Base-by-base conservation (phyloP, 441 rosid species). In the Jatropha multifida region DNA sequence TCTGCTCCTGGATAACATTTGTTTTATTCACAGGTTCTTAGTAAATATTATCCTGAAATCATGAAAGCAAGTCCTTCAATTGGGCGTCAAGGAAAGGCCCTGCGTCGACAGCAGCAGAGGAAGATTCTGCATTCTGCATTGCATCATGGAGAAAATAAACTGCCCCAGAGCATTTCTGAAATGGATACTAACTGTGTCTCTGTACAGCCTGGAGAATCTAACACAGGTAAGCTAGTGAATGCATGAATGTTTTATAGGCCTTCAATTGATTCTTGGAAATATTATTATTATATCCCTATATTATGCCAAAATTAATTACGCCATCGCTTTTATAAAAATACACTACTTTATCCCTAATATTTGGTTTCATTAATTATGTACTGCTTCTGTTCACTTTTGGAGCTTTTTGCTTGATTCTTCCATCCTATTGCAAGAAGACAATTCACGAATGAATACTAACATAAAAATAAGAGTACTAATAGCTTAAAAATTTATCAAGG, bases 41-140 rank as follows among this genome's bases (percentile, higher is more conserved):
- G 68, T 46, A 83, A 83, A 79, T 88, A 90, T 84, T 91, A 86
- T 84, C 97, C 96, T 65, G 94, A 89, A 77, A 84, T 87, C 75
- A 60, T 83, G 73, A 74, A 63, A n/a, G 79, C 79, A 71, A 90
- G 91, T 82, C 98, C 97, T 20, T 86, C 98, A 65, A 85, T 94
- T 85, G 98, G 97, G 58, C 92, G 96, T 67, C 98, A 90, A 88
- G 98, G 97, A 78, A 94, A 94, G 87, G 88, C 94, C 65, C 73
- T 88, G 79, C 95, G 94, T 23, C 92, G 97, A 52, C 88, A 84
- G 78, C 92, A 88, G 72, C 92, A 85, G 78, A 87, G 89, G 86
- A 87, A 86, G 85, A 63, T 81, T 70, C 76, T 85, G 11, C 79
- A 85, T 61, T 78, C 83, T n/a, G 74, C 76, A 3, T 17, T 54